These are phyloP conservation scores for Xylaria sp. DNA, from an alignment of 2,329 filamentous ascomycete species.

Conservation along the genomic window DNA sequence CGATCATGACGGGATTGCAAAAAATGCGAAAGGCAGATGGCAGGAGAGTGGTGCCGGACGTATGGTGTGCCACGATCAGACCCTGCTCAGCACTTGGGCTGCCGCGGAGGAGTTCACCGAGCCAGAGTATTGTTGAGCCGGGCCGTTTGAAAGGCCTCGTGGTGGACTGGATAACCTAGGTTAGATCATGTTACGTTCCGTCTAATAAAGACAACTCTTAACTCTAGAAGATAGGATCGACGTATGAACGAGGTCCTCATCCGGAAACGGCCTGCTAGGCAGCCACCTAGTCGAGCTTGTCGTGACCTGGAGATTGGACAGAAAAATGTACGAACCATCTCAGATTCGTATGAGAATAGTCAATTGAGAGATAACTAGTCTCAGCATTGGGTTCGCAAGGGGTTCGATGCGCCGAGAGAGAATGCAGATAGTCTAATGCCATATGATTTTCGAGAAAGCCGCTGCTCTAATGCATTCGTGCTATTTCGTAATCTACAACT, in stretches of 20 bases:
- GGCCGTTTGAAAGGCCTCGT: background rate
- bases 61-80: too few relatives aligned
- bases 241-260: background rate
- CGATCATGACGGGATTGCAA: too few relatives aligned
- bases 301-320: too few relatives aligned
- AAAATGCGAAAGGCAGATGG: too few relatives aligned
- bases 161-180: background rate
- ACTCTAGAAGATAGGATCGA: background rate
- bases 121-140: too few relatives aligned
- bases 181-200: background rate
- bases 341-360: too few relatives aligned
- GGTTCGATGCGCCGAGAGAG: background rate
- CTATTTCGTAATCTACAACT: constrained; percentile 55
- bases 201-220: background rate
- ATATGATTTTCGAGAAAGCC: constrained; percentile 33
- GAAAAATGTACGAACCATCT: too few relatives aligned
- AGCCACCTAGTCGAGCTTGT: background rate
- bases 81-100: too few relatives aligned
- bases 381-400: too few relatives aligned
- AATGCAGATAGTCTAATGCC: background rate
- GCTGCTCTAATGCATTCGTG: constrained; percentile 38
- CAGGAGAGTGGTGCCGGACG: too few relatives aligned
- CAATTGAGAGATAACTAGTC: too few relatives aligned
- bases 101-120: too few relatives aligned
- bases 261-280: background rate